phyloP scores from a whole-genome alignment of 441 rosid species.

The Sinapis alba region DNA sequence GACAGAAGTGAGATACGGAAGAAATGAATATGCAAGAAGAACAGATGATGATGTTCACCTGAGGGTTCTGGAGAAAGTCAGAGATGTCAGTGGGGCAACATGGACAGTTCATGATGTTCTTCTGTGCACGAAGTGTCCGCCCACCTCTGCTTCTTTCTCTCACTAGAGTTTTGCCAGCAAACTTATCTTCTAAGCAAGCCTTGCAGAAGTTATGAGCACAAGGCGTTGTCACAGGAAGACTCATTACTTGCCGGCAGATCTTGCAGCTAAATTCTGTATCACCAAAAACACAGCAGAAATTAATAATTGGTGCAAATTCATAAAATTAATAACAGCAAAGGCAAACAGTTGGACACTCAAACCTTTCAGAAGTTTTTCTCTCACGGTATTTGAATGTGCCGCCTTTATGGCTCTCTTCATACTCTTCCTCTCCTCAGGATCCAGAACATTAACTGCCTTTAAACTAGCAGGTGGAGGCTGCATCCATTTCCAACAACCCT shows the following conservation, averaged over 20 bases:
- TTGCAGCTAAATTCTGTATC: background rate
- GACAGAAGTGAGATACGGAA: background rate
- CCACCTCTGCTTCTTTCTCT: slow-evolving; percentile 2
- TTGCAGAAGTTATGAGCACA: background rate
- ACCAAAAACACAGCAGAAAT: background rate
- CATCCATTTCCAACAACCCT: background rate
- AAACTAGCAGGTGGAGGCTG: background rate
- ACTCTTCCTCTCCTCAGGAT: slow-evolving; percentile 1
- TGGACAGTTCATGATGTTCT: background rate
- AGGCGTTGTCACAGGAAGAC: background rate
- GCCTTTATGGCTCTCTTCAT: background rate
- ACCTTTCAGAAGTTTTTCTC: background rate
- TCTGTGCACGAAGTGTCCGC: slow-evolving; percentile 2
- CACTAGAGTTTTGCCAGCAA: background rate
- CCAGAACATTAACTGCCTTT: background rate
- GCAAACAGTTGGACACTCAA: background rate
- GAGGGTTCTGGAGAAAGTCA: background rate
- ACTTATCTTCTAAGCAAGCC: background rate
- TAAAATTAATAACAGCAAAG: background rate
- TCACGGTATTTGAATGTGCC: background rate
- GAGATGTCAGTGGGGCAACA: slow-evolving; percentile 1
- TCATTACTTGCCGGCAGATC: background rate
- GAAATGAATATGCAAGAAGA: background rate
- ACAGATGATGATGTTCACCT: background rate
- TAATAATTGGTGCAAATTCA: background rate